Base-by-base conservation (phyloP, 352 stramenopile genomes). In the Globisporangium irregulare region DNA sequence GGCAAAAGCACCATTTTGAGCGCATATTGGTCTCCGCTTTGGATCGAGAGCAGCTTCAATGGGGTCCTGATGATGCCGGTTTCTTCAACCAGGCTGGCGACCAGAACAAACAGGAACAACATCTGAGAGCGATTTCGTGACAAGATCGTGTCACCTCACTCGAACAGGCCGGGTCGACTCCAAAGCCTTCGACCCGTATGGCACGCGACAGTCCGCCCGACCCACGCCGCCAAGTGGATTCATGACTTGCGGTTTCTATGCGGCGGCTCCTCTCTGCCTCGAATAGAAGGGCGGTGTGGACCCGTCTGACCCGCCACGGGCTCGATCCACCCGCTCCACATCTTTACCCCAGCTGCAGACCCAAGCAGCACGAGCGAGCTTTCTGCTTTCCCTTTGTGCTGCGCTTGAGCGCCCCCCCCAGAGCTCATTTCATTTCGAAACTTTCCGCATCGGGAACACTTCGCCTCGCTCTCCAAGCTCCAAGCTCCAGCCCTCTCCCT, bases 91-190 rank as follows among this genome's bases (percentile, higher is more conserved):
- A 51, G 43, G 29, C 29, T 32, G 43, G 43, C 18, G 43, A 51
- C 43, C 43, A 51, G 43, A 51, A 50, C 6, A n/a, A n/a, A 24
- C 15, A 51, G 43, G 41, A 50, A 50, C 14, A 20, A 12, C 18
- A 12, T 22, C 7, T 18, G 43, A 51, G 43, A 51, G 43, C 43
- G 43, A 51, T 51, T 61, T 38, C 55, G 70, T 75, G 70, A 75
- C 70, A 75, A 75, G 66, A 67, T 63, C 70, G 60, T 70, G 70
- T 76, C 71, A 76, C 60, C 62, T 73, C 66, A 51, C 27, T 69
- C 50, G 12, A 73, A 73, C 69, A 38, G 57, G 64, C 24, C 36
- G 58, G 25, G 18, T 54, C 29, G 29, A 32, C 14, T 14, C 29
- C 56, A 24, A 10, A 43, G 22, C 32, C 32, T 51, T 7, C 8